Conservation (phyloP, 345 rosid species). For the Cardamine occulta region DNA sequence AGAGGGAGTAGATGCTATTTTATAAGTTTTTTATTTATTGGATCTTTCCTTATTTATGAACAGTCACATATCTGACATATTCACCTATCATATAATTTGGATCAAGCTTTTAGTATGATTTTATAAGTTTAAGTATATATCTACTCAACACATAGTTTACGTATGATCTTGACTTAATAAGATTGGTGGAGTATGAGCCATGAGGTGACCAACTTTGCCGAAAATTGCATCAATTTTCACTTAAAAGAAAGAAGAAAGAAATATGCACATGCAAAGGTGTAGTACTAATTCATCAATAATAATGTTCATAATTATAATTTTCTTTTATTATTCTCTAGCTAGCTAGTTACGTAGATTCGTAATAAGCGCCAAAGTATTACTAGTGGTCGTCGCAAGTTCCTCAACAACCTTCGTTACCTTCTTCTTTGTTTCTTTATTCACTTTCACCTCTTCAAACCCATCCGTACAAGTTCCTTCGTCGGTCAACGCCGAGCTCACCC, state of each 20-base stretch:
- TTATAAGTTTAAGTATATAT: no score
- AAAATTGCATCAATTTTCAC: constrained; percentile 5
- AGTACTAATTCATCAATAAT: constrained; percentile 25
- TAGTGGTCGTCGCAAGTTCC: constrained; percentile 54
- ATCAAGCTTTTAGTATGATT: no score
- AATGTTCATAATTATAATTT: not conserved
- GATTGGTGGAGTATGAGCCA: no score
- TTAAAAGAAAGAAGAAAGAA: not conserved
- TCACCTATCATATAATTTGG: no score
- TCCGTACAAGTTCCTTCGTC: constrained; percentile 73
- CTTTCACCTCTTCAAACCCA: constrained; percentile 56
- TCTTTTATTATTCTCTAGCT: not conserved
- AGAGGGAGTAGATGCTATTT: no score
- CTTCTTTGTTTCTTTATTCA: constrained; percentile 48
- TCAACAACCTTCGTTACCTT: constrained; percentile 47
- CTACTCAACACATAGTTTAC: no score
- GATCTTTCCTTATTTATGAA: no score
- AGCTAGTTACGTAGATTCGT: constrained; percentile 44
- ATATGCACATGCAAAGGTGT: constrained; percentile 20
- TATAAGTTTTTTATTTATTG: no score
- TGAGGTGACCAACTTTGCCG: not conserved
- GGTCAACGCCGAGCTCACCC: constrained; percentile 74
- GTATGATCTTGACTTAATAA: no score
- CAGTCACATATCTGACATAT: no score
- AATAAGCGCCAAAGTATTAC: constrained; percentile 72